Base-by-base conservation (phyloP, 2,329 filamentous ascomycete genomes). In the Stachybotrys chlorohalonatus region DNA sequence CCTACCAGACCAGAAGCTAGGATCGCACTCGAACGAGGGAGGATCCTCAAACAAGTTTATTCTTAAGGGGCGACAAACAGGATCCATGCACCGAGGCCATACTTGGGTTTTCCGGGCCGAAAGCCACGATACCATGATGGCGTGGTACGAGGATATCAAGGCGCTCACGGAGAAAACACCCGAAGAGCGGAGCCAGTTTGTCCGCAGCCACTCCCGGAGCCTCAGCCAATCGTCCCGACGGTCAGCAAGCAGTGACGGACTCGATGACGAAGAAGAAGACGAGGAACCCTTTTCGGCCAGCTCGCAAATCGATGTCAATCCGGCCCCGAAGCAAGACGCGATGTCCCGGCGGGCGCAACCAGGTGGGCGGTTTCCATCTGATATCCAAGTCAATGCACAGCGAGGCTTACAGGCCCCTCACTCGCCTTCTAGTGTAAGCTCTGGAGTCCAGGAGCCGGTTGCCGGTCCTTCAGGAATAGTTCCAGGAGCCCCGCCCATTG, bases 21-120 rank as follows among this genome's bases (percentile, higher is more conserved):
- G 94, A 45, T 95, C 92, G 42, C 91, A 95, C 68, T 96, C 93
- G 9, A 82, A 84, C 57, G 83, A 85, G 56, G 86, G 84, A 51
- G 92, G 90, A 11, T 89, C 87, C 11, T 96, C 91, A 47, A 93
- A 96, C 75, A 99, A 99, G 70, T 99, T 99, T 70, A 90, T 96
- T 70, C 85, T 99, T 65, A 99, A 97, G 72, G 94, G 94, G 49
- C 88, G 92, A 57, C 93, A 97, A 72, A 94, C 91, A 5, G 93
- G 94, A 53, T 78, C 87, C 5, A 90, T 97, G 84, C 94, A 97
- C 70, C 89, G 92, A 54, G 84, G 83, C 30, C 84, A 87, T 62
- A 86, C 82, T 2, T 88, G 85, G 85, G 83, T 87, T 24, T 87
- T 88, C 71, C 81, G 85, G 49, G 84, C 83, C 53, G 84, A 87